Evolutionary conservation across 345 rosid species (phyloP).

Genomic region (Salix viminalis): DNA sequence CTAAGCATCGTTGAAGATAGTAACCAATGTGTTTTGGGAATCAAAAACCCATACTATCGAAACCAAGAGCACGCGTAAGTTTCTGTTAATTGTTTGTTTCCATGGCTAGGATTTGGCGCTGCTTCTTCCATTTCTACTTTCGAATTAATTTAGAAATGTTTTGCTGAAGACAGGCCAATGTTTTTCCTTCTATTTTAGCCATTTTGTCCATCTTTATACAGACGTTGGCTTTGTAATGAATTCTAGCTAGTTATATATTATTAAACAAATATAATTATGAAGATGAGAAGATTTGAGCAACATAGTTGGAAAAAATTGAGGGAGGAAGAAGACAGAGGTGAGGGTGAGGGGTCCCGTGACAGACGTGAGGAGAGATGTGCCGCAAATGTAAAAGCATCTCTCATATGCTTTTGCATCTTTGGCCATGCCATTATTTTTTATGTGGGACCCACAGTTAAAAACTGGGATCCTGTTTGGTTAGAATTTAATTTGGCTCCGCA

Average conservation of each 20-base stretch:
- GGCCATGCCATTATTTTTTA: too few relatives aligned
- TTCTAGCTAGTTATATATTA: not conserved
- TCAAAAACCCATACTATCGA: constrained; percentile 69
- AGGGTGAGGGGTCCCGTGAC: too few relatives aligned
- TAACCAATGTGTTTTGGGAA: constrained; percentile 55
- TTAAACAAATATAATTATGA: not conserved
- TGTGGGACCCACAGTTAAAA: too few relatives aligned
- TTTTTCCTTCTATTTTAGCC: not conserved
- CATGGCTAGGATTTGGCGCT: constrained; percentile 3
- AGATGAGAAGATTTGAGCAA: not conserved
- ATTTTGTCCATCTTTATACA: not conserved
- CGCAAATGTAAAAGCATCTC: too few relatives aligned
- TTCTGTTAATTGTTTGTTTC: not conserved
- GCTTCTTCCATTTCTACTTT: not conserved
- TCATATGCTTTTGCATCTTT: too few relatives aligned
- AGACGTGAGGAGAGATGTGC: too few relatives aligned
- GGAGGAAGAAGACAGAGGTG: too few relatives aligned
- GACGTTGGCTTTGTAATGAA: not conserved
- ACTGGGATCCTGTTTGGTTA: too few relatives aligned
- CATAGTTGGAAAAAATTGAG: not conserved
- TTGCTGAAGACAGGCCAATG: not conserved
- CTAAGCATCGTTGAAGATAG: constrained; percentile 67
- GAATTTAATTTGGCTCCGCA: too few relatives aligned
- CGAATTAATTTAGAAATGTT: not conserved
- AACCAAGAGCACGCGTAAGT: constrained; percentile 51